Evolutionary conservation across 306 rosid species (phyloP), one percentile per base, ranked within the genome.

Genomic region (Benincasa hispida): DNA sequence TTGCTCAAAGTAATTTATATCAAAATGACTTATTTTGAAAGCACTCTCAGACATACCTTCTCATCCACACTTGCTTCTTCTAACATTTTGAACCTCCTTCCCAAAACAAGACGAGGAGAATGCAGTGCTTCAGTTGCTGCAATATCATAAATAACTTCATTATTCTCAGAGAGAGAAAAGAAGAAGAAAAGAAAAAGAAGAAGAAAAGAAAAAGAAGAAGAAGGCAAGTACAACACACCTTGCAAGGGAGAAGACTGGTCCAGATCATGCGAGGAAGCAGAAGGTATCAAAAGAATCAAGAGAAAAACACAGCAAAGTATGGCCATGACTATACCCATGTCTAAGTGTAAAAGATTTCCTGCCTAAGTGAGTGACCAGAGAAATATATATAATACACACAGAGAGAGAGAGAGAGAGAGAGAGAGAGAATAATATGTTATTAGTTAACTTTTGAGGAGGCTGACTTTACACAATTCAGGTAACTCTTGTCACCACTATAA

Each of bases 311-410:
- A 66, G 24, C 30, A 25, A n/a, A 51, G 47, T 28, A 18, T 9
- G 30, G 76, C 45, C 42, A 50, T 72, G 28, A 11, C 47, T 50
- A 51, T 51, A 58, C 76, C 47, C 61, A 51, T 50, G 47, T 18
- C 9, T 25, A 72, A 25, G 37, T 18, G 39, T 27, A 70, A 47
- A 14, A 17, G 22, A 25, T 4, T 70, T 47, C 8, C 15, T 27
- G 58, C 25, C 25, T 27, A 50, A 7, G 15, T 47, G 37, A 6
- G 37, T 42, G 21, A 45, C 35, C 37, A 41, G 17, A 6, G 6
- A 47, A 41, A 69, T 17, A 69, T 47, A 72, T 47, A 70, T 47
- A 70, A 82, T 83, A 47, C 10, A n/a, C n/a, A n/a, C n/a, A n/a
- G n/a, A 68, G 3, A 66, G 5, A 66, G 19, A 66, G 73, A 66